Conservation (phyloP, 1,284 basidiomycete genomes). For the Trichosporon sp. region DNA sequence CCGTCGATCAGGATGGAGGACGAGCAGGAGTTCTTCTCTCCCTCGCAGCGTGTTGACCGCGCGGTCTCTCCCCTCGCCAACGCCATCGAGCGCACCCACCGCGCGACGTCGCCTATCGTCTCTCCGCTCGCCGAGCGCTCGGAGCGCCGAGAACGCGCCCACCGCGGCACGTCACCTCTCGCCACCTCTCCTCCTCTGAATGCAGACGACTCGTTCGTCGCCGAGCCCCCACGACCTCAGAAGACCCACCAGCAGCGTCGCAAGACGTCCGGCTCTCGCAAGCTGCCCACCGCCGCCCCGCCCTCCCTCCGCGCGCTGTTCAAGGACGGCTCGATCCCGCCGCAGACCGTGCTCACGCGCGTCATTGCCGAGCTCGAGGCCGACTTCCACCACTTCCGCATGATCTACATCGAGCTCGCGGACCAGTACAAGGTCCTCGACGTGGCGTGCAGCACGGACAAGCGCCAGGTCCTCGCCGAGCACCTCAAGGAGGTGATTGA, state of each 20-base stretch:
- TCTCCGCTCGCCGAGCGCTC: neutral
- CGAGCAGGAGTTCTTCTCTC: conserved; percentile 72
- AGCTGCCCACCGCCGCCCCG: neutral
- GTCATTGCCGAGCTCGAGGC: conserved; percentile 80
- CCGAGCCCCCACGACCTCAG: neutral
- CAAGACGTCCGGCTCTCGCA: neutral
- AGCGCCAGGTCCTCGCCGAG: conserved; percentile 71
- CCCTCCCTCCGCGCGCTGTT: conserved; percentile 53
- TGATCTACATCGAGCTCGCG: conserved; percentile 77
- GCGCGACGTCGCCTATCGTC: neutral
- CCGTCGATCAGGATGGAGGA: conserved; percentile 71
- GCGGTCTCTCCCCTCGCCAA: neutral
- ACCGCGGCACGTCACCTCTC: neutral
- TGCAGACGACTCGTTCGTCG: neutral
- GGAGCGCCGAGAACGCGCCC: neutral
- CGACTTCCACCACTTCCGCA: conserved; percentile 85
- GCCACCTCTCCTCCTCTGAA: neutral
- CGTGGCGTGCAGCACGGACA: conserved; percentile 67
- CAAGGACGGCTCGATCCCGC: conserved; percentile 58
- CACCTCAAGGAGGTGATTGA: conserved; percentile 85
- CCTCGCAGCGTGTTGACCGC: conserved; percentile 23
- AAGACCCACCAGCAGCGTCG: neutral
- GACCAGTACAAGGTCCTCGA: conserved; percentile 86
- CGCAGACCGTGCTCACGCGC: conserved; percentile 71
- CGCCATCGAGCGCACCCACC: neutral